These are phyloP conservation scores for Aspergillus diversus DNA, from an alignment of 495 filamentous ascomycete species.

Conservation along the genomic window DNA sequence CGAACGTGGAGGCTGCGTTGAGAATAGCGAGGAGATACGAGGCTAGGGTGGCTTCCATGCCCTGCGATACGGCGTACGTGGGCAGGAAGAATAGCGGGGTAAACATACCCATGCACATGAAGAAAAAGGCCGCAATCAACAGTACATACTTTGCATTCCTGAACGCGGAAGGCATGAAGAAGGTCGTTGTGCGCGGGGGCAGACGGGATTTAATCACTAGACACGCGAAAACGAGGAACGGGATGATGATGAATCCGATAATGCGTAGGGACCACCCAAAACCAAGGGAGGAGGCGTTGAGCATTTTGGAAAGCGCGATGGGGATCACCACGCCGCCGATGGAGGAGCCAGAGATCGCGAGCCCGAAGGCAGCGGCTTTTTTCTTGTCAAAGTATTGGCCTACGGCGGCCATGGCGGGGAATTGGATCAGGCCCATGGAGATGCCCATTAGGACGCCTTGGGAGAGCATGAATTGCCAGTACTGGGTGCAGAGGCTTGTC, in stretches of 20 bases:
- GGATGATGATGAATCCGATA: constrained; percentile 64
- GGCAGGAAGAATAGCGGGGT: constrained; percentile 33
- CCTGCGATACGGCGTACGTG: constrained; percentile 26
- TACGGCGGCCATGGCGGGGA: constrained; percentile 34
- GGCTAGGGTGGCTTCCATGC: constrained; percentile 27
- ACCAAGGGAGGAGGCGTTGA: constrained; percentile 24
- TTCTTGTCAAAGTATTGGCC: constrained; percentile 42
- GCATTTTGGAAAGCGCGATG: constrained; percentile 28
- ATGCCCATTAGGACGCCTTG: constrained; percentile 28
- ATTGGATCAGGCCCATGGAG: constrained; percentile 17
- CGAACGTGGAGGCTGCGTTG: constrained; percentile 34
- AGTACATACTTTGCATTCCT: constrained; percentile 21
- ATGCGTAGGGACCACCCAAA: constrained; percentile 69
- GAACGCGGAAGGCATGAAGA: constrained; percentile 23
- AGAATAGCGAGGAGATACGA: constrained; percentile 31
- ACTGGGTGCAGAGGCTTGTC: constrained; percentile 40
- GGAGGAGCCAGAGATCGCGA: constrained; percentile 41
- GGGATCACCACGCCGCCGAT: constrained; percentile 39
- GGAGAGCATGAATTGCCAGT: constrained; percentile 35
- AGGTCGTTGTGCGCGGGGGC: constrained; percentile 16
- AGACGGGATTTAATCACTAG: constrained; percentile 33
- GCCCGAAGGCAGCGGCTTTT: constrained; percentile 37
- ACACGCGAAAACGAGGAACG: constrained; percentile 42
- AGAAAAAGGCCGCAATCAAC: constrained; percentile 25
- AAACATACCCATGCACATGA: constrained; percentile 29